Conservation (phyloP, 768 basidiomycete genomes). For the Boletellus emodensis region DNA sequence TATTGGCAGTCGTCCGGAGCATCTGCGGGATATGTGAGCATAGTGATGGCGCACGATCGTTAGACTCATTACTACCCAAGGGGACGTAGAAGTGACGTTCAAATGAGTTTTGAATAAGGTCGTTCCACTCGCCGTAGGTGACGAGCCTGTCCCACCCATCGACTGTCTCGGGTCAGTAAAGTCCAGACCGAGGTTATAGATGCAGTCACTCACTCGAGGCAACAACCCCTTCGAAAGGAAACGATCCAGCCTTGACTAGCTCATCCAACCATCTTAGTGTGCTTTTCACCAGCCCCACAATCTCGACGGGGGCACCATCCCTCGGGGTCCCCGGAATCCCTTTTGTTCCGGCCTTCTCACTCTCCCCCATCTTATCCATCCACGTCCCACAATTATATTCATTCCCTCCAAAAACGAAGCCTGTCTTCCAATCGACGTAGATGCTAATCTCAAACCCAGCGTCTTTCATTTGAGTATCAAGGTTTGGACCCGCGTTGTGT, state of each 20-base stretch:
- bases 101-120: conserved; percentile 80
- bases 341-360: conserved; percentile 85
- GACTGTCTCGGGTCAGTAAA: conserved; percentile 42
- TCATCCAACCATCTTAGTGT: conserved; percentile 84
- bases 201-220: conserved; percentile 58
- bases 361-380: conserved; percentile 99
- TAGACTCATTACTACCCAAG: conserved; percentile 50
- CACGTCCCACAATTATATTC: conserved; percentile 86
- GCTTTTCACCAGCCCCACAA: conserved; percentile 90
- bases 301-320: conserved; percentile 95
- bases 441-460: conserved; percentile 93
- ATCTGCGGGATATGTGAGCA: conserved; percentile 42
- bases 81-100: conserved; percentile 93
- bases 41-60: neutral
- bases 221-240: conserved; percentile 89
- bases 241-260: conserved; percentile 59
- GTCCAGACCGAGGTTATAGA: neutral
- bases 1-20: conserved; percentile 67
- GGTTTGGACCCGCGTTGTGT: conserved; percentile 91
- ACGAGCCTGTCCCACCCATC: conserved; percentile 63
- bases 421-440: conserved; percentile 93
- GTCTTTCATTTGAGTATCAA: conserved; percentile 96
- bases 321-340: conserved; percentile 94
- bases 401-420: conserved; percentile 86
- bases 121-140: conserved; percentile 88